Conservation (phyloP, 2,329 filamentous ascomycete genomes). For the Colletotrichum coccodes region DNA sequence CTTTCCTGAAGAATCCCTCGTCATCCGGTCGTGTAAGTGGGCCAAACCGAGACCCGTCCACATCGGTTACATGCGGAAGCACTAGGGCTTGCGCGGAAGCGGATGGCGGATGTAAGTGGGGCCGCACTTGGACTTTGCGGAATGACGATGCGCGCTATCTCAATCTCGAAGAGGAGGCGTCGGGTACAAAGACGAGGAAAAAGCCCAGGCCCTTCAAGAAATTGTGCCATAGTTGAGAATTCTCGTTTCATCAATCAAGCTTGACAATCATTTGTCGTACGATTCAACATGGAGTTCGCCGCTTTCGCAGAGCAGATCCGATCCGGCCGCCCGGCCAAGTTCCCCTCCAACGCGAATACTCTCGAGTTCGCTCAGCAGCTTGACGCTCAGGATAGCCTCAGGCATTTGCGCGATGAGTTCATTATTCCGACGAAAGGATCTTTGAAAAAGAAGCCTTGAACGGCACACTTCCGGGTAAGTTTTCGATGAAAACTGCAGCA, state of each 20-base stretch:
- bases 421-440: constrained; percentile 80
- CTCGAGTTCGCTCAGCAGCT: constrained; percentile 61
- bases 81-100: constrained; percentile 20
- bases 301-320: constrained; percentile 51
- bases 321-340: constrained; percentile 51
- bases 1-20: not conserved
- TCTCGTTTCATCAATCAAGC: not conserved
- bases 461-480: constrained; percentile 53
- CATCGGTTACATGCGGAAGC: constrained; percentile 30
- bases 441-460: constrained; percentile 71
- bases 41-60: constrained; percentile 21
- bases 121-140: constrained; percentile 14
- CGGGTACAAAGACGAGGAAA: constrained; percentile 33
- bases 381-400: constrained; percentile 70
- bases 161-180: not conserved
- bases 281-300: constrained; percentile 49
- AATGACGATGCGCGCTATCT: constrained; percentile 26
- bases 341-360: constrained; percentile 58
- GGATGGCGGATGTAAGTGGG: constrained; percentile 30
- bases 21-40: constrained; percentile 15
- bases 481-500: not conserved
- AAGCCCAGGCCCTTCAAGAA: constrained; percentile 2
- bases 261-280: not conserved
- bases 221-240: not conserved
- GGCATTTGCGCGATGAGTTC: constrained; percentile 75